Evolutionary conservation across 2,329 filamentous ascomycete genomes (phyloP).

Genomic region (Trichophyton simii): DNA sequence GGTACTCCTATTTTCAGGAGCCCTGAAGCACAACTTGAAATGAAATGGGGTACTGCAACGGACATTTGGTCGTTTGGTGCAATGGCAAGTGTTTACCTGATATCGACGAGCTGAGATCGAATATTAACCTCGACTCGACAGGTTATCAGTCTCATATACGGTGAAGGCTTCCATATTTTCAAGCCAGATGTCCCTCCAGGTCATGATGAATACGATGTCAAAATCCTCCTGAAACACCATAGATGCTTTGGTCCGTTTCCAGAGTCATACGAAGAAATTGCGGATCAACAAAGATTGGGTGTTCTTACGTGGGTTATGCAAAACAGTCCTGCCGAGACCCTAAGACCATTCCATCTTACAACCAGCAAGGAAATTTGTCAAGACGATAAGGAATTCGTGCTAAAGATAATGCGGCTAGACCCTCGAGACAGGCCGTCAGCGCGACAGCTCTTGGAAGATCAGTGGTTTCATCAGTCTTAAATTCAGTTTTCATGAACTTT

Average conservation of each 20-base stretch:
- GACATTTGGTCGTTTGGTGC: constrained; percentile 21
- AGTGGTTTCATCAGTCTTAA: background rate
- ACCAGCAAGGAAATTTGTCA: constrained; percentile 18
- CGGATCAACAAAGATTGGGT: constrained; percentile 10
- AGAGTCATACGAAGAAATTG: constrained; percentile 12
- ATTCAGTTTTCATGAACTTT: too few relatives aligned
- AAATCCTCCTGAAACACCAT: constrained; percentile 8
- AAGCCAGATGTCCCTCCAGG: constrained; percentile 3
- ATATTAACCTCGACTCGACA: background rate
- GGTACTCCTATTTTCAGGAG: constrained; percentile 15
- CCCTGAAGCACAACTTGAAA: constrained; percentile 13
- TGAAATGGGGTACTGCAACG: constrained; percentile 17
- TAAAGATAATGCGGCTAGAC: constrained; percentile 35
- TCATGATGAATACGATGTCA: constrained; percentile 9
- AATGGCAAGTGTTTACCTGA: constrained; percentile 9
- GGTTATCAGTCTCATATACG: constrained; percentile 8
- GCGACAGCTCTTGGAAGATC: constrained; percentile 10
- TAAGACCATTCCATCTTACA: constrained; percentile 12
- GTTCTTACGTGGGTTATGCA: constrained; percentile 11
- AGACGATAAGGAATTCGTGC: constrained; percentile 26
- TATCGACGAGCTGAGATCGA: too few relatives aligned
- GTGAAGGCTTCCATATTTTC: constrained; percentile 9
- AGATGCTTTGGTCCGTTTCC: constrained; percentile 11
- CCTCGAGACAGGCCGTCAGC: constrained; percentile 32
- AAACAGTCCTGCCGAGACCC: constrained; percentile 13